Percentiles rank a stretch among this genome's conserved stretches.
Conservation (phyloP, 73 alveolate genomes). For the Diophrys appendiculata region DNA sequence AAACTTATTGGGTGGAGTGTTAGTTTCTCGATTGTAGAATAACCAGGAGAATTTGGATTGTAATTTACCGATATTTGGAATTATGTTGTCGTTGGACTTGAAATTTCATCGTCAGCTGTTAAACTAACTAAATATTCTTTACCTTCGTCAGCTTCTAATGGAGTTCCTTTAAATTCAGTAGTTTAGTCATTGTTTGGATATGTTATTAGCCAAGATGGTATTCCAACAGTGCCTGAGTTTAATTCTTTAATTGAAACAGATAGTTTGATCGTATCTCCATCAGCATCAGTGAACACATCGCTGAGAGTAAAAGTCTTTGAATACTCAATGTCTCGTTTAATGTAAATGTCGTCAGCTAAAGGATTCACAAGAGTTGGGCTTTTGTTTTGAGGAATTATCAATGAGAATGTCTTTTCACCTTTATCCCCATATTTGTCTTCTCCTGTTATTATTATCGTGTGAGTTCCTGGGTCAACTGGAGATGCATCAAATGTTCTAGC, state of each 20-base stretch:
- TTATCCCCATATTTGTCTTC: too few relatives aligned
- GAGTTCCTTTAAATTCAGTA: neutral
- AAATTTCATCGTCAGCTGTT: neutral
- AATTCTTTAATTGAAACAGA: too few relatives aligned
- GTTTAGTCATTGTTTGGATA: neutral
- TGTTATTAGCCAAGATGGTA: neutral
- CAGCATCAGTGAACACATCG: neutral
- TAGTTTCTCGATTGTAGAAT: too few relatives aligned
- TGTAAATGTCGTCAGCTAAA: too few relatives aligned
- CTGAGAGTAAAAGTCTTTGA: neutral
- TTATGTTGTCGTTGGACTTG: neutral
- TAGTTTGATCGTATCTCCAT: neutral
- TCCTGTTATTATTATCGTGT: too few relatives aligned
- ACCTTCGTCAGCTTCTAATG: neutral
- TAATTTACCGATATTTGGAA: too few relatives aligned
- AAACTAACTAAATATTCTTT: neutral
- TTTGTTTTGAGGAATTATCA: too few relatives aligned
- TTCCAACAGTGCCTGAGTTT: neutral
- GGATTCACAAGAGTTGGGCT: too few relatives aligned
- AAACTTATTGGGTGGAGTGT: constrained; percentile 11
- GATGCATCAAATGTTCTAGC: neutral
- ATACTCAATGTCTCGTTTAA: too few relatives aligned
- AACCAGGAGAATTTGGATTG: too few relatives aligned
- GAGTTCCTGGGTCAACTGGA: too few relatives aligned
- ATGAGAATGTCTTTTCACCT: too few relatives aligned